A percentile compares a stretch with the other conserved stretches of the same genome.
These are phyloP conservation scores for Diversispora eburnea DNA, from an alignment of 192 early-diverging fungal species.

Conservation along the genomic window DNA sequence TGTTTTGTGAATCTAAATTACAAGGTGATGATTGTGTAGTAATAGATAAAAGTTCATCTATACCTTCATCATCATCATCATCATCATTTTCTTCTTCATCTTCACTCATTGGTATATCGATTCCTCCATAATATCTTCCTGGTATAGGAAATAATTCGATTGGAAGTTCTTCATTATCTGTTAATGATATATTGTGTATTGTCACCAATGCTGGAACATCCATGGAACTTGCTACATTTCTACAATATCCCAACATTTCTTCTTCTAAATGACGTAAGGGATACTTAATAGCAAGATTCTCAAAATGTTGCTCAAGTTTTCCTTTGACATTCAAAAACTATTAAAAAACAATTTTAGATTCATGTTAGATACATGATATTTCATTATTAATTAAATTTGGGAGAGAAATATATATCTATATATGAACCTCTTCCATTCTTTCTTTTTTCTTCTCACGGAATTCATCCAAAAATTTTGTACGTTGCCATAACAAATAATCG, in stretches of 20 bases:
- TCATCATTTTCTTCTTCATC: neutral
- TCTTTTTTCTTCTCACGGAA: conserved; percentile 11
- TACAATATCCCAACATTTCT: conserved; percentile 7
- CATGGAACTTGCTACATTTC: neutral
- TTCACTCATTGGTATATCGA: conserved; percentile 19
- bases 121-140: conserved; percentile 9
- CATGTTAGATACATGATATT: neutral
- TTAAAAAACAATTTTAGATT: neutral
- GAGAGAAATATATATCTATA: neutral
- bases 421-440: conserved; percentile 10
- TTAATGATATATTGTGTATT: neutral
- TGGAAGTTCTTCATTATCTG: neutral
- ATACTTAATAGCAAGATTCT: conserved; percentile 7
- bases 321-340: conserved; percentile 16
- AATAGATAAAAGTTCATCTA: too few species aligned
- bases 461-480: conserved; percentile 4
- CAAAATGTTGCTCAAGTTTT: conserved; percentile 12
- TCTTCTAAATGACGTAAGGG: neutral
- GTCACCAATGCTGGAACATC: neutral
- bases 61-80: neutral
- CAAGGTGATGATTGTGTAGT: too few species aligned
- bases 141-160: neutral
- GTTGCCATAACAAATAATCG: conserved; percentile 17
- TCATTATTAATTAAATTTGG: too few species aligned
- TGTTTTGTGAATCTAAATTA: too few species aligned